These are phyloP conservation scores for Pyrrhoderma lamaoense DNA, from an alignment of 1,284 basidiomycete genomes.

Conservation along the genomic window DNA sequence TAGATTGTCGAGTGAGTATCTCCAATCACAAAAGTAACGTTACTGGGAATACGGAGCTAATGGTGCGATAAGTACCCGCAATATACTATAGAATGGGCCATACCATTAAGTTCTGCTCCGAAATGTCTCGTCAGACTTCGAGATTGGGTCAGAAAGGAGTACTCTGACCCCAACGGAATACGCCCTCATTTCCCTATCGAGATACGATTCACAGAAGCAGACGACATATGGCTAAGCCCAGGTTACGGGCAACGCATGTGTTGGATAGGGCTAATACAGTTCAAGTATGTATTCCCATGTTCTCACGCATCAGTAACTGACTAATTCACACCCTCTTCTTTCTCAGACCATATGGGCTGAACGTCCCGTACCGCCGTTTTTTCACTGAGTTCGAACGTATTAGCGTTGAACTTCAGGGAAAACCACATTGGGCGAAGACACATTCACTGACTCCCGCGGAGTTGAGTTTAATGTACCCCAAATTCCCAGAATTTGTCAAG, in stretches of 20 bases:
- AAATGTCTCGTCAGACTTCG: constrained; percentile 70
- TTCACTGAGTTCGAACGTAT: constrained; percentile 80
- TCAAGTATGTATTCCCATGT: constrained; percentile 57
- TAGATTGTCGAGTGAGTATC: constrained; percentile 66
- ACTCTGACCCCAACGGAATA: constrained; percentile 60
- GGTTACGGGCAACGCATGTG: constrained; percentile 74
- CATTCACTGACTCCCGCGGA: constrained; percentile 68
- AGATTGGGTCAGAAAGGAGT: constrained; percentile 69
- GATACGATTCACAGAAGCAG: constrained; percentile 81
- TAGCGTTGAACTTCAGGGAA: constrained; percentile 65
- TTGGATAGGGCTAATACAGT: constrained; percentile 96
- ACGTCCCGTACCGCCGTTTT: constrained; percentile 79
- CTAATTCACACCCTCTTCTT: constrained; percentile 1
- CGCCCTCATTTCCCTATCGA: constrained; percentile 92
- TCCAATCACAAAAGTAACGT: neutral
- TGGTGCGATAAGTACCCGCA: constrained; percentile 62
- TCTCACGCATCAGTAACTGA: neutral
- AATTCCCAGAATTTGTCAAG: constrained; percentile 72
- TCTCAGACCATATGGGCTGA: constrained; percentile 79
- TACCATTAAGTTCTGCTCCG: constrained; percentile 62
- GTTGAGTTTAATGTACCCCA: constrained; percentile 71
- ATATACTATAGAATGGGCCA: constrained; percentile 90
- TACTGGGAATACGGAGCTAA: neutral
- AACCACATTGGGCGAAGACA: constrained; percentile 97
- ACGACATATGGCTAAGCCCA: constrained; percentile 94